These are phyloP conservation scores for Cercospora zeina DNA, from an alignment of 2,329 filamentous ascomycete species.

Conservation along the genomic window DNA sequence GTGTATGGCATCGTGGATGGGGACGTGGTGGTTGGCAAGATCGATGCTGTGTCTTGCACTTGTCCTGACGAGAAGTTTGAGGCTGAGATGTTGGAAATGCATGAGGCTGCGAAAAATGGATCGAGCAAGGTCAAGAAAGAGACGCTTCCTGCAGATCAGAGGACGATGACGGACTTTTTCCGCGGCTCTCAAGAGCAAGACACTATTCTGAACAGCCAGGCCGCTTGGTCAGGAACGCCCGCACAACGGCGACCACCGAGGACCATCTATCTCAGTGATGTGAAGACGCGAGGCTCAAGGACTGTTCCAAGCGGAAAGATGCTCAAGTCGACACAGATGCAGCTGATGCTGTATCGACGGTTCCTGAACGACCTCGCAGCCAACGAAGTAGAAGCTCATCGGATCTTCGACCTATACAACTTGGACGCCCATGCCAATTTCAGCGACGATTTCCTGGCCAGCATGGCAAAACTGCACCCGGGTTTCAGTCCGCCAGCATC, in stretches of 20 bases:
- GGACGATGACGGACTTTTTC: constrained; percentile 38
- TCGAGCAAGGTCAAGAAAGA: constrained; percentile 40
- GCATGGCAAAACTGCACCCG: constrained; percentile 69
- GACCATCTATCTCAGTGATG: constrained; percentile 73
- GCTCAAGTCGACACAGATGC: constrained; percentile 75
- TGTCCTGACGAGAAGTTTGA: constrained; percentile 74
- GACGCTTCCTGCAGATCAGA: constrained; percentile 39
- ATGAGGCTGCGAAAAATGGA: constrained; percentile 26
- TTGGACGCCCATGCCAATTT: constrained; percentile 67
- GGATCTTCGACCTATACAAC: constrained; percentile 69
- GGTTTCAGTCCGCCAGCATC: constrained; percentile 28
- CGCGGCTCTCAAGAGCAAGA: constrained; percentile 23
- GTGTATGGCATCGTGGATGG: constrained; percentile 83
- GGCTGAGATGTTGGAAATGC: constrained; percentile 53
- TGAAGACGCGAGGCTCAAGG: constrained; percentile 76
- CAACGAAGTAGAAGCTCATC: constrained; percentile 67
- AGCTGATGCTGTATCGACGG: constrained; percentile 85
- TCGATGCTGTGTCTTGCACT: constrained; percentile 78
- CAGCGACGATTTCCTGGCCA: constrained; percentile 74
- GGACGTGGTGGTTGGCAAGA: constrained; percentile 82
- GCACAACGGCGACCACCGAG: constrained; percentile 16
- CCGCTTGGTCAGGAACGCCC: constrained; percentile 15
- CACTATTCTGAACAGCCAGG: constrained; percentile 17
- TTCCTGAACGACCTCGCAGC: constrained; percentile 76
- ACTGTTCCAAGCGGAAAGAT: constrained; percentile 65